Evolutionary conservation across 2,329 filamentous ascomycete genomes (phyloP), one percentile per base, ranked within the genome.

Genomic region (Grosmannia huntii): DNA sequence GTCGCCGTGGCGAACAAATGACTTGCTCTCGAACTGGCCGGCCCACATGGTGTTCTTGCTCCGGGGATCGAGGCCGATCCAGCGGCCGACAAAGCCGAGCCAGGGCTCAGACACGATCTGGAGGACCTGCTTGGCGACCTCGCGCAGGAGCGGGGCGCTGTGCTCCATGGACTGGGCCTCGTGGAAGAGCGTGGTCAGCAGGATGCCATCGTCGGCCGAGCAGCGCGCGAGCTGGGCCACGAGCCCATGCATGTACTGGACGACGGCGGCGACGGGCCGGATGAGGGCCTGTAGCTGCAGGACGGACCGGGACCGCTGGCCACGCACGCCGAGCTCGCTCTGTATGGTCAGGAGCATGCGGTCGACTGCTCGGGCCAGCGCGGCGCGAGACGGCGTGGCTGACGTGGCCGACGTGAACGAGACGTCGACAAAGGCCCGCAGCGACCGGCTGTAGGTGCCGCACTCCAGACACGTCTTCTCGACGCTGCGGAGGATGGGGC

Each of bases 1-100:
- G 23, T 75, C 74, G 41, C 82, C 80, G 0, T 84, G 72, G 57
- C 77, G 80, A 61, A 87, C 76, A 64, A 89, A 87, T 27, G 79
- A 76, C 63, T 79, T 82, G 58, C 69, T 74, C 44, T 70, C 67
- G 2, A 51, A 46, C 6, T 56, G 28, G n/a, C 59, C 60, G 12
- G 61, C 36, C 58, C 60, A 62, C 23, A 64, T 41, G 4, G 60
- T 58, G 21, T 28, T 58, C 49, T 63, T 79, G 41, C 76, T 72
- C 63, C 87, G 83, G 3, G 75, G 72, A 60, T 75, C 78, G 12
- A 89, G 77, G 0, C 89, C 89, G 60, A 91, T 82, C 88, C 89
- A 94, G 65, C 85, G 82, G 63, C 86, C 80, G 9, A 87, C 74
- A 56, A 70, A 70, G 6, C 65, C 66, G 14, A 64, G 66, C 69